phyloP scores from a whole-genome alignment of 371 early-diverging fungal species.

The Entomophthora muscae region DNA sequence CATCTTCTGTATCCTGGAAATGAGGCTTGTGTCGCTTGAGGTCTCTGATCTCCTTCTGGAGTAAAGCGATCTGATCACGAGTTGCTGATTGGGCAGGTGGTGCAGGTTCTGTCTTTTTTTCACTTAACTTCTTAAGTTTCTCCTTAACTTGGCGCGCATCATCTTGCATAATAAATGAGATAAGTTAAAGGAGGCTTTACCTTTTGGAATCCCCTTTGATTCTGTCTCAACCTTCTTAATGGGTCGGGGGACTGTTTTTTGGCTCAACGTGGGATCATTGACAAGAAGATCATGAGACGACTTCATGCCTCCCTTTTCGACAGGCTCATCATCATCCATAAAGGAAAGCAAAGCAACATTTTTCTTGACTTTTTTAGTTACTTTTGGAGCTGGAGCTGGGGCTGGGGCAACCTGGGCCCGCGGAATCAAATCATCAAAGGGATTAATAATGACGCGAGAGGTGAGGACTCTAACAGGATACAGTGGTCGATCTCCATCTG shows the following conservation, averaged over 20 bases:
- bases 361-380: conserved; percentile 46
- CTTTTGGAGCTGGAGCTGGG: conserved; percentile 20
- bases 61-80: not conserved
- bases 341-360: conserved; percentile 71
- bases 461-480: conserved; percentile 52
- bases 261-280: conserved; percentile 29
- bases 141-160: conserved; percentile 10
- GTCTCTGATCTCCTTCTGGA: conserved; percentile 24
- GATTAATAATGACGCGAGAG: conserved; percentile 60
- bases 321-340: conserved; percentile 49
- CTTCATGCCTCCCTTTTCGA: conserved; percentile 12
- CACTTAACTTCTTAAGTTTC: conserved; percentile 11
- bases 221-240: conserved; percentile 3
- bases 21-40: conserved; percentile 9
- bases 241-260: conserved; percentile 17
- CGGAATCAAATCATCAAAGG: conserved; percentile 82
- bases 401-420: conserved; percentile 45
- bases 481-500: conserved; percentile 55
- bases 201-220: not conserved
- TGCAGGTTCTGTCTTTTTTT: conserved; percentile 13
- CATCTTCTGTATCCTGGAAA: not conserved
- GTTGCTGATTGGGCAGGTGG: conserved; percentile 18
- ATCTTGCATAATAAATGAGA: not conserved
- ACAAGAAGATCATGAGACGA: conserved; percentile 47
- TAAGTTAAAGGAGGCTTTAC: not conserved